Percentiles rank a stretch among this genome's conserved stretches.
These are phyloP conservation scores for Penicillium diatomitis DNA, from an alignment of 495 filamentous ascomycete species.

Conservation along the genomic window DNA sequence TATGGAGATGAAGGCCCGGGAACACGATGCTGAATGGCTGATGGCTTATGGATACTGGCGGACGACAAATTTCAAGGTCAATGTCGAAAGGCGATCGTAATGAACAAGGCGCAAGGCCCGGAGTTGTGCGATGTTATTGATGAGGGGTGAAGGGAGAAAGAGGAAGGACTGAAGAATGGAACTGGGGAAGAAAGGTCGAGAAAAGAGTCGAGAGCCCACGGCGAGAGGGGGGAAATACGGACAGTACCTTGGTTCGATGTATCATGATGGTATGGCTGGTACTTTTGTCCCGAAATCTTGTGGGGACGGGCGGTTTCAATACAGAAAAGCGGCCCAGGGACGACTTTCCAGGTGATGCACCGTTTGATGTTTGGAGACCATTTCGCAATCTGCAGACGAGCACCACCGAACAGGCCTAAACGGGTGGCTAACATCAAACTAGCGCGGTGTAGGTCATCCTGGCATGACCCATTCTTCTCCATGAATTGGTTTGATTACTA, in stretches of 20 bases:
- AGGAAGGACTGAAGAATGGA: background rate
- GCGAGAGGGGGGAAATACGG: background rate
- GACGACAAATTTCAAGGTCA: no score
- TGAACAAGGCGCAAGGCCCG: no score
- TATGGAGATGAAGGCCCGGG: no score
- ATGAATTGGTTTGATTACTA: no score
- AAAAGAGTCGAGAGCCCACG: background rate
- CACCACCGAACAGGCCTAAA: no score
- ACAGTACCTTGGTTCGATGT: background rate
- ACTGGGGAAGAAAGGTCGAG: constrained; percentile 9
- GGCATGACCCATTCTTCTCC: background rate
- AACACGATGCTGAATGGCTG: no score
- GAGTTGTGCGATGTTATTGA: background rate
- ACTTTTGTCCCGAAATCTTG: constrained; percentile 1
- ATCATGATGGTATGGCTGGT: constrained; percentile 11
- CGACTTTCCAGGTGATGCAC: background rate
- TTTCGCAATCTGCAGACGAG: no score
- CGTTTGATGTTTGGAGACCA: background rate
- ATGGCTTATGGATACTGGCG: no score
- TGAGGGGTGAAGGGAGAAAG: constrained; percentile 4
- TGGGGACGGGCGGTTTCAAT: constrained; percentile 1
- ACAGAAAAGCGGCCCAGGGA: constrained; percentile 1
- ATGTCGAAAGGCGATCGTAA: no score
- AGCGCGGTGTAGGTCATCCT: background rate
- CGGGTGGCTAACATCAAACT: background rate